Evolutionary conservation across 2,329 filamentous ascomycete species (phyloP).

Genomic region (Fusarium tupiense): DNA sequence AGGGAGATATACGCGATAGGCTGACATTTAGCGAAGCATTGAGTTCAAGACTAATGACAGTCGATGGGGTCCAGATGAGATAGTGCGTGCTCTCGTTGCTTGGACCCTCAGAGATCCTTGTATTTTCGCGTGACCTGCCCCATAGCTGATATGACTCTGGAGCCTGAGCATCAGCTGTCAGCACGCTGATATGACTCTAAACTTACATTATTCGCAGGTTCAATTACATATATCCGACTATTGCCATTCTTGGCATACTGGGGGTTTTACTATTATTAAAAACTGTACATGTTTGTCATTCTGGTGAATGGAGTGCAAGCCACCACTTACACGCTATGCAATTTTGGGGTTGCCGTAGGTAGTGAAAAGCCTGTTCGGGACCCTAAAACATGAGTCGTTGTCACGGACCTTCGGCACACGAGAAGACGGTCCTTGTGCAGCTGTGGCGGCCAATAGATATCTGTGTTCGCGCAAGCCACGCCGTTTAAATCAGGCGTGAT

Average conservation of each 20-base stretch:
- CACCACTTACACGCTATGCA: background rate
- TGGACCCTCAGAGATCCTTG: background rate
- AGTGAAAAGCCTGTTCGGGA: background rate
- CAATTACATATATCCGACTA: too few species aligned
- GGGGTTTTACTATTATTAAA: too few species aligned
- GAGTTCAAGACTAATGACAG: background rate
- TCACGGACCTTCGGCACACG: background rate
- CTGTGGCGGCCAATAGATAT: background rate
- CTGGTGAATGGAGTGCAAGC: background rate
- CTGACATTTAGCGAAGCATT: background rate
- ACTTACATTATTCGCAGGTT: too few species aligned
- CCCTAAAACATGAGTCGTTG: background rate
- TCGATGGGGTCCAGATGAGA: background rate
- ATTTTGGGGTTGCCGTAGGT: background rate
- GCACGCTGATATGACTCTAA: too few species aligned
- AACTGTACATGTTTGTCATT: too few species aligned
- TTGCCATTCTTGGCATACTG: too few species aligned
- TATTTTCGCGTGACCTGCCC: too few species aligned
- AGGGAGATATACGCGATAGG: background rate
- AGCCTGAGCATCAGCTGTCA: too few species aligned
- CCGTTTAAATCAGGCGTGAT: background rate
- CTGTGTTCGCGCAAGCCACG: background rate
- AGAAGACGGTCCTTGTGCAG: accelerated
- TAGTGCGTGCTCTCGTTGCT: background rate
- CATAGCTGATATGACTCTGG: too few species aligned